Conservation (phyloP, 108 stramenopile genomes). For the Schizochytrium sp. region DNA sequence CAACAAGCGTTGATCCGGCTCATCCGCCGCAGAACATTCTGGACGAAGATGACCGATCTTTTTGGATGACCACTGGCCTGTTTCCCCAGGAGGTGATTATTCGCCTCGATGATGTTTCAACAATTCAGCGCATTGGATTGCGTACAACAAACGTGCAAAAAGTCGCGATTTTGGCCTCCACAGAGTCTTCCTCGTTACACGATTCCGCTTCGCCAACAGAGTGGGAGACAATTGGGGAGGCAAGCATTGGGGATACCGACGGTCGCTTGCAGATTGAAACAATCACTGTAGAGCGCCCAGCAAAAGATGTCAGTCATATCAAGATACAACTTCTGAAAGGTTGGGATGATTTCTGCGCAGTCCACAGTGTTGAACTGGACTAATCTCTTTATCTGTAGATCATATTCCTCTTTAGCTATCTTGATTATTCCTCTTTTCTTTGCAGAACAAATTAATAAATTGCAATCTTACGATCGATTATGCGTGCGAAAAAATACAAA, state of each 20-base stretch:
- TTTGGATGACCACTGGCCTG: conserved; percentile 60
- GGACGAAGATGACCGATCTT: conserved; percentile 16
- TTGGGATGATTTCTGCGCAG: conserved; percentile 43
- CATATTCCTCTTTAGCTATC: not conserved
- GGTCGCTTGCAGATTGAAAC: conserved; percentile 23
- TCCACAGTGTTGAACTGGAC: not conserved
- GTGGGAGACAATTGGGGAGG: conserved; percentile 36
- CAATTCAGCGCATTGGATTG: not conserved
- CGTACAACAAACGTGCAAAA: conserved; percentile 17
- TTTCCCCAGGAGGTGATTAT: conserved; percentile 49
- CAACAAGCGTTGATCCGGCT: conserved; percentile 48
- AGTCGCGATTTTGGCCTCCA: conserved; percentile 6
- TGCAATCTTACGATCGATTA: not conserved
- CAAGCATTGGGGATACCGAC: not conserved
- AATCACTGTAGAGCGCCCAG: not conserved
- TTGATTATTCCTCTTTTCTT: not conserved
- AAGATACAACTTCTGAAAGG: conserved; percentile 37
- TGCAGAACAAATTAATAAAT: not conserved
- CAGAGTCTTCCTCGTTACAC: not conserved
- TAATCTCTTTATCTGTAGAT: not conserved
- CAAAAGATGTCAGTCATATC: not conserved
- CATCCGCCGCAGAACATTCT: conserved; percentile 24
- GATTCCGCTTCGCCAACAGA: not conserved
- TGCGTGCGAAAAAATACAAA: not conserved
- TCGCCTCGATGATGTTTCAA: not conserved